Percentiles rank a stretch among this genome's conserved stretches.
Conservation (phyloP, 192 early-diverging fungal genomes). For the Entophlyctis helioformis region DNA sequence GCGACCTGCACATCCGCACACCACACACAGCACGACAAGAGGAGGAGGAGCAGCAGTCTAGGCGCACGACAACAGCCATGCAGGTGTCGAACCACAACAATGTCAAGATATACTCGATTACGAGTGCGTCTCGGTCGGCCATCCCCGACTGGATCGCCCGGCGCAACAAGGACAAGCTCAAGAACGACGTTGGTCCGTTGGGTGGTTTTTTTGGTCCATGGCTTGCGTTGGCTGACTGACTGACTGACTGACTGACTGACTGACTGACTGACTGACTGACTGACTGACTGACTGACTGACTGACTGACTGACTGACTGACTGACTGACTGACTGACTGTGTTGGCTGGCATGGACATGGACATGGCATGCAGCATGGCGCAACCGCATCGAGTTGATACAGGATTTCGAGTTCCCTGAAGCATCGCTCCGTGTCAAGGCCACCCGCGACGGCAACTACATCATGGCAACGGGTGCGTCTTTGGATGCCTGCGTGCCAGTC, state of each 20-base stretch:
- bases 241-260: neutral
- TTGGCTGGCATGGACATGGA: neutral
- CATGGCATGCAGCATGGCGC: conserved; percentile 83
- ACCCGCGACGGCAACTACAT: conserved; percentile 79
- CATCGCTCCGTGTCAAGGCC: conserved; percentile 66
- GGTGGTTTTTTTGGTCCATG: neutral
- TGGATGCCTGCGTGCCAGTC: no score
- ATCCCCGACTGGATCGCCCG: conserved; percentile 93
- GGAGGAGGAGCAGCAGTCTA: neutral
- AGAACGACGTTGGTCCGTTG: conserved; percentile 36
- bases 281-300: neutral
- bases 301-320: neutral
- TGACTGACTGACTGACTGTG: neutral
- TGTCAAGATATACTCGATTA: conserved; percentile 79
- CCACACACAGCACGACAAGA: neutral
- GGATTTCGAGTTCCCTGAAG: conserved; percentile 97
- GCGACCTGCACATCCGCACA: neutral
- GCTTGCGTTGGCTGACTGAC: neutral
- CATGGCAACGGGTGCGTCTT: conserved; percentile 78
- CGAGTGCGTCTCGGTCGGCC: conserved; percentile 39
- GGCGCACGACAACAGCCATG: conserved; percentile 17
- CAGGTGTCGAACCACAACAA: conserved; percentile 82
- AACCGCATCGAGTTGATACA: conserved; percentile 91
- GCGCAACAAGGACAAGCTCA: conserved; percentile 72
- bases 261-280: neutral